Evolutionary conservation across 2,329 filamentous ascomycete species (phyloP).

Genomic region (Claviceps sp.): DNA sequence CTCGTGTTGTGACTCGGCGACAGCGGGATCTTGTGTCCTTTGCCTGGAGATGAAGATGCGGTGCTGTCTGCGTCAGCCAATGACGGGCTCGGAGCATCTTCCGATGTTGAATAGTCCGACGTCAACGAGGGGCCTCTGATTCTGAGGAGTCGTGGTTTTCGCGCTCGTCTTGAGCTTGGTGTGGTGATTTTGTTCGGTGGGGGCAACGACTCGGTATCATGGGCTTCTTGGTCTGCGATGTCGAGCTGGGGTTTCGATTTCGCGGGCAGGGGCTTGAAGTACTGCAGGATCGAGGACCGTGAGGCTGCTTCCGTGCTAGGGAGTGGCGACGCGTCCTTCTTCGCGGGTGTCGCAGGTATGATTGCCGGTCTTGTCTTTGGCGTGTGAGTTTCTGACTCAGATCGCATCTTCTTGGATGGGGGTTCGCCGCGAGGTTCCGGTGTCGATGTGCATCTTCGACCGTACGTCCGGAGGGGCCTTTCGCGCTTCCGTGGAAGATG

Average conservation of each 20-base stretch:
- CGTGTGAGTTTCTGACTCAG: background rate
- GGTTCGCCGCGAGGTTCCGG: slow-evolving; percentile 15
- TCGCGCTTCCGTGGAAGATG: slow-evolving; percentile 15
- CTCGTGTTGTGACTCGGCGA: background rate
- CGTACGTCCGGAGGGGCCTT: slow-evolving; percentile 27
- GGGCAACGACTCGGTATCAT: slow-evolving; percentile 8
- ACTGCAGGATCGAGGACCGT: slow-evolving; percentile 25
- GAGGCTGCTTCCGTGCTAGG: background rate
- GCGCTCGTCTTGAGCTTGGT: slow-evolving; percentile 5
- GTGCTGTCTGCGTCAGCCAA: background rate
- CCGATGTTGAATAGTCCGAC: slow-evolving; percentile 2
- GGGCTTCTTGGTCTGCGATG: background rate
- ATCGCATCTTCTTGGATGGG: slow-evolving; percentile 14
- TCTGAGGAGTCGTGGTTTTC: slow-evolving; percentile 17
- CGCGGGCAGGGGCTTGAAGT: slow-evolving; percentile 23
- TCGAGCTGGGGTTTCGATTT: background rate
- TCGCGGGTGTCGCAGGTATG: background rate
- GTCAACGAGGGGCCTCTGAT: slow-evolving; percentile 14
- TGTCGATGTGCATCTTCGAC: slow-evolving; percentile 18
- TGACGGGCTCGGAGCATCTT: background rate
- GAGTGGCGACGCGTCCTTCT: background rate
- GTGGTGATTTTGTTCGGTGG: slow-evolving; percentile 2
- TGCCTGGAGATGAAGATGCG: background rate
- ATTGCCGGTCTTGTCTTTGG: background rate
- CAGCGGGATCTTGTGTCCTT: background rate